Evolutionary conservation across 371 early-diverging fungal genomes (phyloP).

Genomic region (Mortierella sp.): DNA sequence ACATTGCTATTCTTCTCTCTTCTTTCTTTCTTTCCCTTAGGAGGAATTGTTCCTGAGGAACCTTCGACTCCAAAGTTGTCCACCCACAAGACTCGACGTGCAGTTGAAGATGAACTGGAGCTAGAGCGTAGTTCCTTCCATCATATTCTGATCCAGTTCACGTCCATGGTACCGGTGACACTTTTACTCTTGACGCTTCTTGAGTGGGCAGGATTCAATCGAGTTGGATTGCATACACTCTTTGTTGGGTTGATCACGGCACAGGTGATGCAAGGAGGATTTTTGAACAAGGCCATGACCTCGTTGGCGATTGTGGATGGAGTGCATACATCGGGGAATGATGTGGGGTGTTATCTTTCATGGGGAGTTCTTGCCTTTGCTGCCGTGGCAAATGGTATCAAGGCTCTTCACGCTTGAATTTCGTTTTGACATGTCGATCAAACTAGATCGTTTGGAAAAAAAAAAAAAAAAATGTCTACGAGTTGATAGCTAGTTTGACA

Average conservation of each 20-base stretch:
- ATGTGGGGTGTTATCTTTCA: background rate
- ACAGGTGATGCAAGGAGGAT: slow-evolving; percentile 1
- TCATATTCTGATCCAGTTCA: slow-evolving; percentile 26
- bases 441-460: too few relatives aligned
- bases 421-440: too few relatives aligned
- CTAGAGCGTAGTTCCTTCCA: slow-evolving; percentile 25
- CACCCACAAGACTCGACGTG: slow-evolving; percentile 22
- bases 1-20: too few relatives aligned
- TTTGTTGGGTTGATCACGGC: slow-evolving; percentile 1
- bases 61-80: too few relatives aligned
- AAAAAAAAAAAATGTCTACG: too few relatives aligned
- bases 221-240: slow-evolving; percentile 5
- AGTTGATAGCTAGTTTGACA: too few relatives aligned
- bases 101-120: slow-evolving; percentile 22
- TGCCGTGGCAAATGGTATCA: background rate
- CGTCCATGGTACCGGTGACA: slow-evolving; percentile 7
- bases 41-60: too few relatives aligned
- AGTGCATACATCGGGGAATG: slow-evolving; percentile 5
- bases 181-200: background rate
- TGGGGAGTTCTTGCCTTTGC: slow-evolving; percentile 1
- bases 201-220: slow-evolving; percentile 1
- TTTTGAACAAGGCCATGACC: background rate
- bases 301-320: slow-evolving; percentile 1
- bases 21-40: too few relatives aligned
- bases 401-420: background rate